A percentile compares a stretch with the other conserved stretches of the same genome.
Evolutionary conservation across 1,139 yeast genomes (phyloP).

Genomic region (Suhomyces panamericanus): DNA sequence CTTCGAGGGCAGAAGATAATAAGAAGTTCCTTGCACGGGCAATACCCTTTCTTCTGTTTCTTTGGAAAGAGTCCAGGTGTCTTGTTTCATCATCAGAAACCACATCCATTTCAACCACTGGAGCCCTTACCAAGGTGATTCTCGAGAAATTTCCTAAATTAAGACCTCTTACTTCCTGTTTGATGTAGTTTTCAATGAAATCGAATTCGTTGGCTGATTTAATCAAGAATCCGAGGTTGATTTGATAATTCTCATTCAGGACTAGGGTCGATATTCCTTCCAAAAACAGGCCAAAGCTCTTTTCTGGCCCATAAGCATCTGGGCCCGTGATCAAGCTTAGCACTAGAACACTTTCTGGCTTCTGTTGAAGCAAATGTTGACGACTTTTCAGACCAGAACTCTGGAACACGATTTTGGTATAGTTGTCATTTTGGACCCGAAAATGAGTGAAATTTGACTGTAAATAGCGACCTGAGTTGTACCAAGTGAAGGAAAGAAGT

Average conservation of each 20-base stretch:
- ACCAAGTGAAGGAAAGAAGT: background rate
- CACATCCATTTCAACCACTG: slow-evolving; percentile 30
- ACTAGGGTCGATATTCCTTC: slow-evolving; percentile 21
- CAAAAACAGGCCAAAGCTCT: slow-evolving; percentile 27
- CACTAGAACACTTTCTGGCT: slow-evolving; percentile 1
- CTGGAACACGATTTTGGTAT: background rate
- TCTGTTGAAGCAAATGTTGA: background rate
- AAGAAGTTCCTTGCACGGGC: slow-evolving; percentile 40
- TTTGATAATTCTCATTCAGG: slow-evolving; percentile 16
- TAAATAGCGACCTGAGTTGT: background rate
- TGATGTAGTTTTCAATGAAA: slow-evolving; percentile 16
- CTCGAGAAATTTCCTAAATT: slow-evolving; percentile 14
- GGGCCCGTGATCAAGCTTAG: slow-evolving; percentile 21
- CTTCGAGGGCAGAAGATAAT: slow-evolving; percentile 26
- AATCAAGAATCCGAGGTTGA: slow-evolving; percentile 33
- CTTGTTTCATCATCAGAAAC: slow-evolving; percentile 26
- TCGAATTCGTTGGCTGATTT: slow-evolving; percentile 28
- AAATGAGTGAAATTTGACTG: background rate
- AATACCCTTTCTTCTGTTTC: slow-evolving; percentile 34
- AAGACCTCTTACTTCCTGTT: background rate
- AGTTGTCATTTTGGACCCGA: background rate
- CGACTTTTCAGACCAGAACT: background rate
- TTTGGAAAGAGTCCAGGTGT: slow-evolving; percentile 33
- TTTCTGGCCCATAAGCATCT: slow-evolving; percentile 31
- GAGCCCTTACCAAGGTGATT: slow-evolving; percentile 34